Evolutionary conservation across 345 rosid genomes (phyloP).

Genomic region (Pistacia integerrima): DNA sequence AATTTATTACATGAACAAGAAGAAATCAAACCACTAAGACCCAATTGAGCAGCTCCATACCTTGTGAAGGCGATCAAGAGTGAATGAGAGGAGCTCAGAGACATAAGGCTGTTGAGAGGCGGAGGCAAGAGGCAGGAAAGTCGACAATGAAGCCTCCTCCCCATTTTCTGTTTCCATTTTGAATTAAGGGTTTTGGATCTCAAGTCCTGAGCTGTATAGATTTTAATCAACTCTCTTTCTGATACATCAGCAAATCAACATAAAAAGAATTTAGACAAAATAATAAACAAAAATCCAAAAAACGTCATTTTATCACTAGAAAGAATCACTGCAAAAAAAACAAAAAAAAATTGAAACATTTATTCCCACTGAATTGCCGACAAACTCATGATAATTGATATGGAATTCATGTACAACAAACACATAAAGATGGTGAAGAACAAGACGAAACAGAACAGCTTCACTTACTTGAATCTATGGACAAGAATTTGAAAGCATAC

Average conservation of each 20-base stretch:
- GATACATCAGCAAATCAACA: no score
- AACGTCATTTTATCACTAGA: neutral
- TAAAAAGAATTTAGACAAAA: no score
- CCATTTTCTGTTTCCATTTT: conserved; percentile 33
- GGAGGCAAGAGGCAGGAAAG: neutral
- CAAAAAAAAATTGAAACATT: no score
- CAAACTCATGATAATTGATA: no score
- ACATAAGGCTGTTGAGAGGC: conserved; percentile 89
- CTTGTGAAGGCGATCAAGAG: conserved; percentile 99
- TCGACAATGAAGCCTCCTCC: conserved; percentile 16
- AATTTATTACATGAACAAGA: neutral
- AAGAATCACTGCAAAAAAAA: neutral
- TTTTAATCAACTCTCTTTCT: neutral
- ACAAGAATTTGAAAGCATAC: no score
- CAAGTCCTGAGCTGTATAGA: neutral
- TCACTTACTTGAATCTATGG: no score
- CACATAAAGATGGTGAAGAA: no score
- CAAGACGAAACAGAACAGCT: no score
- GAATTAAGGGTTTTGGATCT: conserved; percentile 14
- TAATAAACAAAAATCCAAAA: no score
- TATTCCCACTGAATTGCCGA: no score
- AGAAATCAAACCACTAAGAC: no score
- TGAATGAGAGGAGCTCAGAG: conserved; percentile 96
- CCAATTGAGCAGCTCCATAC: conserved; percentile 27
- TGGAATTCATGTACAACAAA: no score